A percentile compares a stretch with the other conserved stretches of the same genome.
Conservation (phyloP, 371 early-diverging fungal genomes). For the Haplosporangium sp. region DNA sequence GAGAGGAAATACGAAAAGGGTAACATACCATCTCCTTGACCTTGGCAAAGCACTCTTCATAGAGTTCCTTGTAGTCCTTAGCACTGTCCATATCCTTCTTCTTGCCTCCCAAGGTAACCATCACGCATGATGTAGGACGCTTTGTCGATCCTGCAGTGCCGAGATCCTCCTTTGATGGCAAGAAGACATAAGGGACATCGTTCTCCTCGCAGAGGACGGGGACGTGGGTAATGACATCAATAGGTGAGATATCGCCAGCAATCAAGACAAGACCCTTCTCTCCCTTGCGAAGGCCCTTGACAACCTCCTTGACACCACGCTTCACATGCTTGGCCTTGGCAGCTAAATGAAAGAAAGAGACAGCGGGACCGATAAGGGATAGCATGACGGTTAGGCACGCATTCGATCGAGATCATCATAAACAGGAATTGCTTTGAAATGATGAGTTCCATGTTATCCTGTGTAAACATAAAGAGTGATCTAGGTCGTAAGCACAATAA, state of each 20-base stretch:
- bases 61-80: conserved; percentile 87
- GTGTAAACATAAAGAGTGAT: too few relatives aligned
- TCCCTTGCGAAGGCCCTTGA: conserved; percentile 95
- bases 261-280: conserved; percentile 94
- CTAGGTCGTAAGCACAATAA: too few relatives aligned
- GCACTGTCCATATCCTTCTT: conserved; percentile 73
- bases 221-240: conserved; percentile 97
- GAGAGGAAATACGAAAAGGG: not conserved
- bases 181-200: conserved; percentile 95
- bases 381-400: not conserved
- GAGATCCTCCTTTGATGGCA: conserved; percentile 93
- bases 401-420: too few relatives aligned
- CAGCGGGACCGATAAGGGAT: not conserved
- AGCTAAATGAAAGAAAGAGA: conserved; percentile 62
- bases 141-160: conserved; percentile 93
- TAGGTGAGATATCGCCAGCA: conserved; percentile 97
- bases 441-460: too few relatives aligned
- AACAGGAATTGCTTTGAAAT: too few relatives aligned
- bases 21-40: conserved; percentile 74
- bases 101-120: conserved; percentile 88
- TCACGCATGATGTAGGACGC: conserved; percentile 93
- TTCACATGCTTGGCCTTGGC: conserved; percentile 90
- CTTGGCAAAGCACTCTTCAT: conserved; percentile 77
- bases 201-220: conserved; percentile 98
- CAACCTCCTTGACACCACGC: conserved; percentile 98